Evolutionary conservation across 495 filamentous ascomycete genomes (phyloP), one percentile per base, ranked within the genome.

Genomic region (Jackrogersella minutella): DNA sequence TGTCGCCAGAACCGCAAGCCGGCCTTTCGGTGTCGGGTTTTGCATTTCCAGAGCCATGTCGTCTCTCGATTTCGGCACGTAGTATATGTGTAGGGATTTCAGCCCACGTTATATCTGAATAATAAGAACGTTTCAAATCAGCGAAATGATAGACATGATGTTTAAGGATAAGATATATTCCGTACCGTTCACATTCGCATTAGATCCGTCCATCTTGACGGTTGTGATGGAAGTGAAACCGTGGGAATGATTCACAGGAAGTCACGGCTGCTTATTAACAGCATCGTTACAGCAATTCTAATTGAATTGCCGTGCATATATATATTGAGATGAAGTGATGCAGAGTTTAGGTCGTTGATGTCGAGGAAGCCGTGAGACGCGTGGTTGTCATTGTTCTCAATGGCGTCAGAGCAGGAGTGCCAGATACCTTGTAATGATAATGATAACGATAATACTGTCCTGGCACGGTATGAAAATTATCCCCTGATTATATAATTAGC

Each of bases 1-100:
- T 76, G 33, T 84, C 75, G 9, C 79, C 80, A 2, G 89, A 90
- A 47, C 89, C 89, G 73, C 90, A 92, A 34, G 79, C 71, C 41
- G 88, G 84, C 47, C 80, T 81, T 31, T 73, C 55, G 28, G 70
- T 28, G 3, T 63, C 70, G 40, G 34, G 49, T 24, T 55, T 36
- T 13, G 58, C 40, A 51, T 76, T 70, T 47, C 71, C 72, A 17
- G 60, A 66, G 40, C 73, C 74, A 50, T 70, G 64, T 72, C 85
- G 78, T 70, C 75, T 72, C 52, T 73, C 72, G 33, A 87, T 75
- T 69, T 87, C 85, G 64, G 81, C 82, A 41, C 74, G 78, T 24
- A 87, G 80, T 39, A 81, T 39, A 10, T 80, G 72, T 31, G 83
- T 85, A 8, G 84, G 78, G 19, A 87, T 76, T 44, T 76, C 78